Conservation (phyloP, 495 filamentous ascomycete genomes). For the Lentithecium fluviatile region DNA sequence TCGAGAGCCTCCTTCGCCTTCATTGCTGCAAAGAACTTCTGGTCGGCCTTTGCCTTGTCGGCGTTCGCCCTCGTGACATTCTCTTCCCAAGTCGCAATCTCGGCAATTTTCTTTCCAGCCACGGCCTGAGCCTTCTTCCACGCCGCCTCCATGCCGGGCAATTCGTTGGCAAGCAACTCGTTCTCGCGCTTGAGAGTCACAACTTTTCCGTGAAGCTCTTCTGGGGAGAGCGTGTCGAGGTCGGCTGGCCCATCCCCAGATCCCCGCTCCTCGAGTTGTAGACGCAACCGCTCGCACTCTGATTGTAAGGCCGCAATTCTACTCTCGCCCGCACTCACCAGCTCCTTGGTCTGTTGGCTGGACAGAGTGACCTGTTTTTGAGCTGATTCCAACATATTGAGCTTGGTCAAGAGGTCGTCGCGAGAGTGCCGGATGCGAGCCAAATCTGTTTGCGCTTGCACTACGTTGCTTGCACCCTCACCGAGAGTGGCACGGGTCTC, state of each 20-base stretch:
- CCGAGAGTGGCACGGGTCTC: conserved; percentile 67
- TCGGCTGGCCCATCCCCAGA: conserved; percentile 40
- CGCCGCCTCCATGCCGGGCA: conserved; percentile 80
- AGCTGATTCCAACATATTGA: conserved; percentile 71
- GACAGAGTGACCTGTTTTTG: conserved; percentile 73
- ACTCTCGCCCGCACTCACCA: conserved; percentile 70
- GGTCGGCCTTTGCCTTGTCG: conserved; percentile 93
- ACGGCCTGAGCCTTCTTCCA: conserved; percentile 81
- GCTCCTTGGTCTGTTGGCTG: conserved; percentile 68
- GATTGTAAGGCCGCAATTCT: conserved; percentile 77
- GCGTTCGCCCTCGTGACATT: conserved; percentile 69
- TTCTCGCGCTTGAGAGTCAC: conserved; percentile 73
- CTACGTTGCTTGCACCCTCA: conserved; percentile 78
- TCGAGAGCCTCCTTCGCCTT: conserved; percentile 85
- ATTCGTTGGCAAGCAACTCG: conserved; percentile 77
- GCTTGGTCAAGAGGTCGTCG: conserved; percentile 80
- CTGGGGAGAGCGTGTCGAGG: conserved; percentile 53
- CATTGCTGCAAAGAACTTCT: conserved; percentile 94
- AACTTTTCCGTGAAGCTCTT: conserved; percentile 73
- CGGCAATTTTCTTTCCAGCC: conserved; percentile 81
- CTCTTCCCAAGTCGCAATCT: conserved; percentile 73
- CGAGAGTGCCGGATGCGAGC: conserved; percentile 76
- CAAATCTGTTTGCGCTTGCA: conserved; percentile 78
- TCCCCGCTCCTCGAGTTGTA: conserved; percentile 49
- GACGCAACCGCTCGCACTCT: conserved; percentile 69